Conservation (phyloP, 192 early-diverging fungal species). For the Coemansia sp. region DNA sequence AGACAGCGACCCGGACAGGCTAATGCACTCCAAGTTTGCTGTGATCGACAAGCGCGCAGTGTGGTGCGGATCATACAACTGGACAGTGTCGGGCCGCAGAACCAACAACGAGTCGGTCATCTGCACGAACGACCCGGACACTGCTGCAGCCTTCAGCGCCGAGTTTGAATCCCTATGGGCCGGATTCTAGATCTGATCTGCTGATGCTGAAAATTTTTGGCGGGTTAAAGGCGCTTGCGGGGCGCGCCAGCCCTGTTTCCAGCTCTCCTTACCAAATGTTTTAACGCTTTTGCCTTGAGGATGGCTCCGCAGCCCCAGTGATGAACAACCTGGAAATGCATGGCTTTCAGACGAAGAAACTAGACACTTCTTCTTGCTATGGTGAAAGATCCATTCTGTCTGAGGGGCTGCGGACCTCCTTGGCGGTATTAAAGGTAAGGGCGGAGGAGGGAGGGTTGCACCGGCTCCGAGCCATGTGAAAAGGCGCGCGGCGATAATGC, state of each 20-base stretch:
- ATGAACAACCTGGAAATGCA: constrained; percentile 33
- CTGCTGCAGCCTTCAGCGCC: constrained; percentile 51
- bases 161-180: constrained; percentile 63
- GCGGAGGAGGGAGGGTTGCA: not conserved
- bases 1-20: constrained; percentile 35
- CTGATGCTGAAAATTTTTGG: constrained; percentile 3
- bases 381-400: constrained; percentile 24
- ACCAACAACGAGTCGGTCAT: constrained; percentile 65
- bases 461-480: not conserved
- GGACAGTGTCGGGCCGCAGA: constrained; percentile 53
- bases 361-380: constrained; percentile 24
- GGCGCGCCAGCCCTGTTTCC: not conserved
- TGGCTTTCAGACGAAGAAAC: constrained; percentile 40
- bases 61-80: constrained; percentile 56
- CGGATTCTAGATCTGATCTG: constrained; percentile 37
- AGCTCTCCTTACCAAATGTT: constrained; percentile 3
- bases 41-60: constrained; percentile 53
- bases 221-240: not conserved
- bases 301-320: constrained; percentile 19
- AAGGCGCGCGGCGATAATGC: no score
- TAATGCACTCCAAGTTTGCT: constrained; percentile 74
- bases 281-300: constrained; percentile 8
- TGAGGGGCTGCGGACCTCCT: constrained; percentile 12
- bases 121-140: constrained; percentile 56
- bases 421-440: not conserved